These are phyloP conservation scores for Linnemannia schmuckeri DNA, from an alignment of 192 early-diverging fungal species.

Conservation along the genomic window DNA sequence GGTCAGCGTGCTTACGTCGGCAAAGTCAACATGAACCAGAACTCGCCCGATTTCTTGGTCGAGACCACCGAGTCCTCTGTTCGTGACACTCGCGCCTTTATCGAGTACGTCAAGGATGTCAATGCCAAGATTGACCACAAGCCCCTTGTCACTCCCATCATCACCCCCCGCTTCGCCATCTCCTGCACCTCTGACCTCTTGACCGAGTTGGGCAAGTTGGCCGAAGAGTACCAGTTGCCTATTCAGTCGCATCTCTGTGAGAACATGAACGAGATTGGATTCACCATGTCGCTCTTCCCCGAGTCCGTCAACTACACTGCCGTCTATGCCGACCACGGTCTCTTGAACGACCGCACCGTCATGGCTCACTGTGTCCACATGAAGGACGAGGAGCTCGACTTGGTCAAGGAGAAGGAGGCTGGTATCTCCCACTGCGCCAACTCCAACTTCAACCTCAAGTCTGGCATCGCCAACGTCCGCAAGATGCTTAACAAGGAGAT, in stretches of 20 bases:
- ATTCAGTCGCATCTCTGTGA: conserved; percentile 96
- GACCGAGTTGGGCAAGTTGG: conserved; percentile 76
- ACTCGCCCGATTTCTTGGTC: conserved; percentile 82
- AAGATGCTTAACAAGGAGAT: conserved; percentile 77
- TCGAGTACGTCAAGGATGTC: conserved; percentile 66
- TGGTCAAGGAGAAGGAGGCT: conserved; percentile 73
- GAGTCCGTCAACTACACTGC: conserved; percentile 76
- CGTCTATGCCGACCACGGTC: conserved; percentile 81
- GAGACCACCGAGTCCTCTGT: conserved; percentile 80
- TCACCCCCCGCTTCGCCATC: conserved; percentile 96
- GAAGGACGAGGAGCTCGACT: conserved; percentile 74
- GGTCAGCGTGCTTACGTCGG: conserved; percentile 96
- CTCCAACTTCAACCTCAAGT: conserved; percentile 89
- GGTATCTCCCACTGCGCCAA: conserved; percentile 94
- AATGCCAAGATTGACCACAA: conserved; percentile 31
- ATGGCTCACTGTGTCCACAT: conserved; percentile 97
- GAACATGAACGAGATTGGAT: conserved; percentile 82
- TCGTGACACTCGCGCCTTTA: conserved; percentile 74
- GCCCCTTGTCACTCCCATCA: conserved; percentile 78
- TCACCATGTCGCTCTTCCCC: conserved; percentile 83
- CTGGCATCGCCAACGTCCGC: conserved; percentile 86
- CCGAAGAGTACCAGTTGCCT: conserved; percentile 78
- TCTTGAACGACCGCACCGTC: conserved; percentile 81
- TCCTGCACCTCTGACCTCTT: conserved; percentile 81
- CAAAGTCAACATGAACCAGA: conserved; percentile 97